phyloP scores from a whole-genome alignment of 345 rosid species.

The Sisymbrium altissimum region DNA sequence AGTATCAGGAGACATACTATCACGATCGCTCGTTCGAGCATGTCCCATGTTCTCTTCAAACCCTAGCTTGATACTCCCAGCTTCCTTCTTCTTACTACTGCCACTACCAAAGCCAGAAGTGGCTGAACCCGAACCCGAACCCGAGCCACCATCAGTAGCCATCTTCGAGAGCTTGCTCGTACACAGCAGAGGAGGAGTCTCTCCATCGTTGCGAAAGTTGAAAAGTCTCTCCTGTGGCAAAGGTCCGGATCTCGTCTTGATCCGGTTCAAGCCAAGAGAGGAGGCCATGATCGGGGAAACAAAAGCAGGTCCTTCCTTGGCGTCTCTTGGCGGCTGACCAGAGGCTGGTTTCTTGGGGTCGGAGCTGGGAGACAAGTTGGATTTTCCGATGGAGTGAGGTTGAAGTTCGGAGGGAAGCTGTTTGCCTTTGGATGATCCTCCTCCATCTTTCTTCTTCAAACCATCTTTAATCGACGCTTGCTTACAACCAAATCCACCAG shows the following conservation, averaged over 20 bases:
- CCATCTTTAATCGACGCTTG: constrained; percentile 61
- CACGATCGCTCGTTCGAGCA: constrained; percentile 35
- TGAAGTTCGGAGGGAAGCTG: constrained; percentile 24
- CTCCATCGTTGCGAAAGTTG: constrained; percentile 60
- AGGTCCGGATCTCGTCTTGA: constrained; percentile 96
- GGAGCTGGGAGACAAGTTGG: constrained; percentile 36
- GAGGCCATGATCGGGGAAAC: constrained; percentile 89
- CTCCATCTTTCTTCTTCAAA: constrained; percentile 50
- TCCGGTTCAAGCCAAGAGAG: constrained; percentile 86
- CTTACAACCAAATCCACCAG: constrained; percentile 35
- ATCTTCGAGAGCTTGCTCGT: constrained; percentile 80
- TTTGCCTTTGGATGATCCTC: constrained; percentile 47
- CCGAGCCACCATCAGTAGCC: constrained; percentile 39
- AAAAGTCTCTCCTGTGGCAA: constrained; percentile 85
- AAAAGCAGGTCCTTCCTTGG: constrained; percentile 43
- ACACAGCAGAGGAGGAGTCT: constrained; percentile 43
- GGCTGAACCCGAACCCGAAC: constrained; percentile 34
- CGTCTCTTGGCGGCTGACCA: constrained; percentile 13
- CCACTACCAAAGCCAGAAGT: constrained; percentile 38
- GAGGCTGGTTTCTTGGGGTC: constrained; percentile 39
- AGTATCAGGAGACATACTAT: constrained; percentile 44
- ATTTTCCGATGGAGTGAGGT: constrained; percentile 34
- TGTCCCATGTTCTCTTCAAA: constrained; percentile 39
- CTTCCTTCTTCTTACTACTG: constrained; percentile 55
- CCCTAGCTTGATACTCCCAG: constrained; percentile 45